Evolutionary conservation across 345 rosid genomes (phyloP), one percentile per base, ranked within the genome.

Genomic region (Lumnitzera racemosa): DNA sequence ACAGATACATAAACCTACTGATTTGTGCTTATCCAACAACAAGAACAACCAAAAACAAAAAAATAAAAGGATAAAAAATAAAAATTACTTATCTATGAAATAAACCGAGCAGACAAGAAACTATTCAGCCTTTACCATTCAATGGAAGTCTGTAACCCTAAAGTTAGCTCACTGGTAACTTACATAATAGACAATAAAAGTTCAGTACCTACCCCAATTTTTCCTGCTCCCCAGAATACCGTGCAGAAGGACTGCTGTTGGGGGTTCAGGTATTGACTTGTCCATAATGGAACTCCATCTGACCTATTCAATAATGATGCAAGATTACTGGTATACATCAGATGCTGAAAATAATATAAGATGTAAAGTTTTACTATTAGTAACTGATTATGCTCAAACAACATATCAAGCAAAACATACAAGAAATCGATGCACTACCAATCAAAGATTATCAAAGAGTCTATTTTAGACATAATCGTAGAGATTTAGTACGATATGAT

Each of bases 211-310:
- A 92, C 98, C 88, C 96, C 94, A 92, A 62, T 92, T 92, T 71
- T 92, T 92, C 60, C 94, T 70, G 70, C 96, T 69, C 56, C 98
- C 98, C 16, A 92, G 72, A 62, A 92, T 92, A 23, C 98, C 98
- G 51, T 92, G 98, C 70, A 92, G 52, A 70, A 92, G 96, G 56
- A 92, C 84, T 24, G 98, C 98, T 0, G 96, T 92, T 14, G 96
- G 98, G 57, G 96, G 86, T 49, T 92, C 96, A 3, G 86, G 84
- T 53, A 73, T 70, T 47, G 91, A 85, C 78, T 86, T 89, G 51
- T 82, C 83, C 59, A 55, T 74, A 65, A 73, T 63, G 67, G 85
- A 62, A 75, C 84, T 83, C 96, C 98, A 92, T 50, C 83, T 85
- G 70, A 92, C 98, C 98, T 89, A 67, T 27, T 59, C 15, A 64